phyloP scores from a whole-genome alignment of 1,139 yeast genomes.

The Wickerhamomyces sp. region DNA sequence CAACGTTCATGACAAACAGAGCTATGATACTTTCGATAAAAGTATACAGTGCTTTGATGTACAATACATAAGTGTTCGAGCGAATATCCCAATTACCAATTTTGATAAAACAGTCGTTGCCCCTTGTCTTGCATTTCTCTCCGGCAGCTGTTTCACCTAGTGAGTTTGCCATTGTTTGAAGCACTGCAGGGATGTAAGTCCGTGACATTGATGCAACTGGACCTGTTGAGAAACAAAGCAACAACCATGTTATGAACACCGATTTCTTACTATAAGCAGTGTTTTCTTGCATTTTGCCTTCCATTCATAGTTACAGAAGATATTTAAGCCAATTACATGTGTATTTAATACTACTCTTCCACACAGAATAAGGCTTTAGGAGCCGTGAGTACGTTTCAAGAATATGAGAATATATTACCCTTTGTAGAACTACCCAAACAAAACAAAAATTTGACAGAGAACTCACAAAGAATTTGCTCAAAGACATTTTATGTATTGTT shows the following conservation, averaged over 20 bases:
- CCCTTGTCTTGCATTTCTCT: constrained; percentile 27
- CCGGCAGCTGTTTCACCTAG: constrained; percentile 32
- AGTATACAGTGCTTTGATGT: constrained; percentile 36
- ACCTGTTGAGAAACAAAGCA: constrained; percentile 34
- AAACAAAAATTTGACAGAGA: too few relatives aligned
- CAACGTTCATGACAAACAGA: constrained; percentile 38
- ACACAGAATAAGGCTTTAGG: too few relatives aligned
- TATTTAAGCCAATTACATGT: too few relatives aligned
- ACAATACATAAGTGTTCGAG: constrained; percentile 36
- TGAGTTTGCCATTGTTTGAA: constrained; percentile 36
- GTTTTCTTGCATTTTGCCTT: neutral
- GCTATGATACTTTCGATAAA: constrained; percentile 38
- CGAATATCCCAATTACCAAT: constrained; percentile 37
- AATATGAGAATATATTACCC: too few relatives aligned
- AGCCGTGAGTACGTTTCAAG: too few relatives aligned
- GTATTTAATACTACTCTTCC: too few relatives aligned
- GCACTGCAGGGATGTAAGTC: constrained; percentile 40
- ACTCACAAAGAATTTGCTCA: too few relatives aligned
- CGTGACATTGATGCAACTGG: constrained; percentile 43
- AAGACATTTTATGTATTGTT: too few relatives aligned
- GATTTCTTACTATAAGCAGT: constrained; percentile 6
- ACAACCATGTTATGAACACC: constrained; percentile 29
- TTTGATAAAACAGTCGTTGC: constrained; percentile 38
- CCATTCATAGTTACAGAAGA: too few relatives aligned
- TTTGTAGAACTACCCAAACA: too few relatives aligned